These are phyloP conservation scores for Iris macrosiphon DNA, from an alignment of 106 monocot genomes.

Conservation along the genomic window DNA sequence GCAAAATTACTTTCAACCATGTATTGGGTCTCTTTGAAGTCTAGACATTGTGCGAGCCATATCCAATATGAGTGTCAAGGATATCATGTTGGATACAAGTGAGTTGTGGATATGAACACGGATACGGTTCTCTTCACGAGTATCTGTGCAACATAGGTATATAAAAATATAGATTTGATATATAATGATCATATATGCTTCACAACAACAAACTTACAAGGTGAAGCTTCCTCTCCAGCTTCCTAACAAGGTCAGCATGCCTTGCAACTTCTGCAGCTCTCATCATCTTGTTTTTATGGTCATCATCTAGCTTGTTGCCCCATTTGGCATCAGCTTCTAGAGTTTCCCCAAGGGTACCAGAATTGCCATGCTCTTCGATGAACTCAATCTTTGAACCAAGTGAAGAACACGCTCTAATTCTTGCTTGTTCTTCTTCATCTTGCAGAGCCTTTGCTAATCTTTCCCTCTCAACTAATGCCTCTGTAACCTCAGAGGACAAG, in stretches of 20 bases:
- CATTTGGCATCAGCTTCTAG: constrained; percentile 77
- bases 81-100: too few species aligned
- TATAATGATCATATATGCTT: not conserved
- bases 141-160: too few species aligned
- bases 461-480: constrained; percentile 88
- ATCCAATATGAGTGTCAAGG: too few species aligned
- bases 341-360: constrained; percentile 90
- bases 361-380: constrained; percentile 24
- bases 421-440: constrained; percentile 92
- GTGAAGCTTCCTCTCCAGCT: constrained; percentile 79
- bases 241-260: constrained; percentile 68
- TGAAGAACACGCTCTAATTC: constrained; percentile 53
- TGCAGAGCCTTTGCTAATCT: constrained; percentile 66
- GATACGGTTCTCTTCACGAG: too few species aligned
- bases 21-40: too few species aligned
- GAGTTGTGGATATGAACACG: too few species aligned
- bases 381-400: constrained; percentile 33
- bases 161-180: too few species aligned
- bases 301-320: constrained; percentile 57
- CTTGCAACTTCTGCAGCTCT: constrained; percentile 72
- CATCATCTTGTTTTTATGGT: constrained; percentile 51
- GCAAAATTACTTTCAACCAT: too few species aligned
- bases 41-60: too few species aligned
- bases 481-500: constrained; percentile 65
- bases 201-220: constrained; percentile 35